Percentiles rank a stretch among this genome's conserved stretches.
phyloP scores from a whole-genome alignment of 2,329 filamentous ascomycete genomes.

The Magnaporthiopsis rhizophila region DNA sequence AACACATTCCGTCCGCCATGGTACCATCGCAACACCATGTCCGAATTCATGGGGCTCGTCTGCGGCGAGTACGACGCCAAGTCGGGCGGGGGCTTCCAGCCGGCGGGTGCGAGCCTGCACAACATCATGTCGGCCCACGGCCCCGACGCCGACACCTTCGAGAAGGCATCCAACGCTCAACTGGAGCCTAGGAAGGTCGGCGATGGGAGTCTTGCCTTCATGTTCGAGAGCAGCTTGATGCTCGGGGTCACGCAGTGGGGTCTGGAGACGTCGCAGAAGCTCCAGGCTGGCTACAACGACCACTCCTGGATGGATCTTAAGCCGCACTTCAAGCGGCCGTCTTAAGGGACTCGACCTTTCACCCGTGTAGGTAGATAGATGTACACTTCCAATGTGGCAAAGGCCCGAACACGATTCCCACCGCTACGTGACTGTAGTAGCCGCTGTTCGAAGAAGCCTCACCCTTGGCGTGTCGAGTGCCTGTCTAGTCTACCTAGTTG shows the following conservation, averaged over 20 bases:
- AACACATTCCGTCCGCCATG: conserved; percentile 66
- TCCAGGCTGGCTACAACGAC: conserved; percentile 62
- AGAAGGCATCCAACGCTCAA: conserved; percentile 47
- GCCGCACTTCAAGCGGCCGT: no score
- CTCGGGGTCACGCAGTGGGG: conserved; percentile 67
- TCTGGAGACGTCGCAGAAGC: conserved; percentile 47
- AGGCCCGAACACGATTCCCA: no score
- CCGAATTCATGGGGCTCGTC: conserved; percentile 50
- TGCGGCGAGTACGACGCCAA: conserved; percentile 50
- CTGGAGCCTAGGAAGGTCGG: conserved; percentile 51
- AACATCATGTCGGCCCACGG: conserved; percentile 65
- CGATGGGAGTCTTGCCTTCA: conserved; percentile 55
- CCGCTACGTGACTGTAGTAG: no score
- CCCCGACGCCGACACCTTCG: conserved; percentile 48
- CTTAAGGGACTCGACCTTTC: no score
- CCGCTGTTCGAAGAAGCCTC: no score
- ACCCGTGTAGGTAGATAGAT: no score
- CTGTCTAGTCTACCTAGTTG: no score
- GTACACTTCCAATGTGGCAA: no score
- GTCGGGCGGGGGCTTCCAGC: conserved; percentile 48
- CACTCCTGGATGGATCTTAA: conserved; percentile 58
- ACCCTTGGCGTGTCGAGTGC: no score
- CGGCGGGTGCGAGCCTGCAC: conserved; percentile 54
- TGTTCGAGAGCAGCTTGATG: conserved; percentile 64
- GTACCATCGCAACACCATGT: conserved; percentile 64